Conservation (phyloP, 1,139 yeast genomes). For the Yamadazyma epiphylla region DNA sequence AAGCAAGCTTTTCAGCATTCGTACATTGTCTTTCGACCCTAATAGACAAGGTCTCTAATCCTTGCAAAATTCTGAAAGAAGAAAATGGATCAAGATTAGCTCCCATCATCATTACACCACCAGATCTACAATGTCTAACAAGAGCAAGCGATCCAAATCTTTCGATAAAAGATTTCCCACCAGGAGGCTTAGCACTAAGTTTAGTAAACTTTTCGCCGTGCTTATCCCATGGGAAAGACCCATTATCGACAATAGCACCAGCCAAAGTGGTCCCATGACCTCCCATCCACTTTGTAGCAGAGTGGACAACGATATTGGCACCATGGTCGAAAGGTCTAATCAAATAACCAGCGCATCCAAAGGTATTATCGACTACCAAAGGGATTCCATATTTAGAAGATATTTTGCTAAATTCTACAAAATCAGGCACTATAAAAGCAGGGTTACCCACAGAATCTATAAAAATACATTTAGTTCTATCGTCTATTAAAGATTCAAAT, state of each 20-base stretch:
- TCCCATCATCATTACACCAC: slow-evolving; percentile 84
- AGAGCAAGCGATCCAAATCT: slow-evolving; percentile 75
- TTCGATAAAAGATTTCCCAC: slow-evolving; percentile 76
- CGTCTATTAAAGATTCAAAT: slow-evolving; percentile 70
- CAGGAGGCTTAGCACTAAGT: slow-evolving; percentile 83
- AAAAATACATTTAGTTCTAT: slow-evolving; percentile 81
- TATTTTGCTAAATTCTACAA: slow-evolving; percentile 64
- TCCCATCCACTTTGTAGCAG: slow-evolving; percentile 97
- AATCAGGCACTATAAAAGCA: slow-evolving; percentile 84
- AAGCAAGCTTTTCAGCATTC: slow-evolving; percentile 75
- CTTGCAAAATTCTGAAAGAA: slow-evolving; percentile 78
- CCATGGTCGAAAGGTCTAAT: slow-evolving; percentile 82
- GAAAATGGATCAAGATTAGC: slow-evolving; percentile 85
- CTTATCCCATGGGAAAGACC: slow-evolving; percentile 84
- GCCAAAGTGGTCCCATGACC: slow-evolving; percentile 95
- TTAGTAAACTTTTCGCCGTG: slow-evolving; percentile 86
- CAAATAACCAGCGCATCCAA: slow-evolving; percentile 92
- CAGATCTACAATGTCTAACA: slow-evolving; percentile 76
- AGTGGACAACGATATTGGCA: slow-evolving; percentile 77
- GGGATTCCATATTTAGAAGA: slow-evolving; percentile 89
- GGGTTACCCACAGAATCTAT: slow-evolving; percentile 92
- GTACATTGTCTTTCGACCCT: slow-evolving; percentile 88
- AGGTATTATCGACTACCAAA: slow-evolving; percentile 90
- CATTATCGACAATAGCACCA: slow-evolving; percentile 83
- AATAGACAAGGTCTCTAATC: slow-evolving; percentile 85